Evolutionary conservation across 768 basidiomycete genomes (phyloP).

Genomic region (Kondoa malvinella): DNA sequence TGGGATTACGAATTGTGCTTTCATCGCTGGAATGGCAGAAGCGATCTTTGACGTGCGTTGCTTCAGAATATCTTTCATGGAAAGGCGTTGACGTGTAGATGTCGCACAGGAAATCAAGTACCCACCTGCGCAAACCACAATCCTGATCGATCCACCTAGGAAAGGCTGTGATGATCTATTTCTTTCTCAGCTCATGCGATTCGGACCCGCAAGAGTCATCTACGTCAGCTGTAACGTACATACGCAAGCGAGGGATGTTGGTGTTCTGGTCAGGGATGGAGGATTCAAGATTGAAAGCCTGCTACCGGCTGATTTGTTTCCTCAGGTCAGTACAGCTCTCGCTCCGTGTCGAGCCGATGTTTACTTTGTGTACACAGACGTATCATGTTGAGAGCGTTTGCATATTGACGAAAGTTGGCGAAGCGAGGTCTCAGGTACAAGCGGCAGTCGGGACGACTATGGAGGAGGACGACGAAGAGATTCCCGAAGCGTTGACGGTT

Average conservation of each 20-base stretch:
- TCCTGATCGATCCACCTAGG: slow-evolving; percentile 77
- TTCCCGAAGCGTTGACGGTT: too few relatives aligned
- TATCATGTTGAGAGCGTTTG: slow-evolving; percentile 71
- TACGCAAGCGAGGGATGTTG: slow-evolving; percentile 49
- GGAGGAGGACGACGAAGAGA: too few relatives aligned
- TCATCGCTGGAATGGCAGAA: slow-evolving; percentile 66
- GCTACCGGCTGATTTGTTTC: slow-evolving; percentile 83
- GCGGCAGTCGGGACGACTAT: too few relatives aligned
- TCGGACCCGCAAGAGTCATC: slow-evolving; percentile 44
- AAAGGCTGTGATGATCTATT: slow-evolving; percentile 71
- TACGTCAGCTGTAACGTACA: slow-evolving; percentile 26
- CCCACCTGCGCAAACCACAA: slow-evolving; percentile 47
- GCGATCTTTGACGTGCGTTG: slow-evolving; percentile 49
- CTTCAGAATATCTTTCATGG: slow-evolving; percentile 37
- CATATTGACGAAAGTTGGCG: not conserved
- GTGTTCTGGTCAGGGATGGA: slow-evolving; percentile 44
- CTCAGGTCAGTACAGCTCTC: too few relatives aligned
- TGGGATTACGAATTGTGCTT: slow-evolving; percentile 45
- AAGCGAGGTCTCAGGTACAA: not conserved
- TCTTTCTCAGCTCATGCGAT: slow-evolving; percentile 60
- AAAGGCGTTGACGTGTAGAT: not conserved
- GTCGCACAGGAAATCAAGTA: slow-evolving; percentile 33
- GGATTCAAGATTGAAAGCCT: slow-evolving; percentile 64
- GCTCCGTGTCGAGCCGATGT: not conserved
- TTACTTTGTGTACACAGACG: slow-evolving; percentile 41